These are phyloP conservation scores for Quercus parvula DNA, from an alignment of 306 rosid genomes.

Conservation along the genomic window DNA sequence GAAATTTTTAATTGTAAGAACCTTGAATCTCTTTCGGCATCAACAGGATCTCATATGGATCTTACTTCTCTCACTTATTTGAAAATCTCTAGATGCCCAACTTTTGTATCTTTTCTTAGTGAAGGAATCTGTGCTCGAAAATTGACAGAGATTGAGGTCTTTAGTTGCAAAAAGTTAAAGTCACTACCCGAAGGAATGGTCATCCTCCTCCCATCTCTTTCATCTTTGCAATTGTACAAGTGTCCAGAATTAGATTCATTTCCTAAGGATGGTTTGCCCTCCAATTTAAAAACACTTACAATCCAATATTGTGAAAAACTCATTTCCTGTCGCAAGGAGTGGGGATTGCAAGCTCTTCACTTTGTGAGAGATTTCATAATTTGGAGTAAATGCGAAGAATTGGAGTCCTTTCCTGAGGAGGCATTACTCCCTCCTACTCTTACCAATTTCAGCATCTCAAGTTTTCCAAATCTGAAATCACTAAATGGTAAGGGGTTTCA, in stretches of 20 bases:
- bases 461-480: neutral
- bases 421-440: neutral
- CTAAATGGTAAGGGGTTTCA: constrained; percentile 19
- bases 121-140: neutral
- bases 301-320: too few species aligned
- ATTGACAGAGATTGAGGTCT: neutral
- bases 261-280: neutral
- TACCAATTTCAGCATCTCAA: neutral
- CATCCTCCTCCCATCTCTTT: constrained; percentile 21
- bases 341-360: too few species aligned
- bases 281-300: neutral
- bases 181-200: neutral
- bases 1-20: neutral
- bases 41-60: too few species aligned
- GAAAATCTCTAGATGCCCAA: neutral
- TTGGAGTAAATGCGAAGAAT: too few species aligned
- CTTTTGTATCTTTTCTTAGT: constrained; percentile 6
- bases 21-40: neutral
- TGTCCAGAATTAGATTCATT: neutral
- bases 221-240: constrained; percentile 4
- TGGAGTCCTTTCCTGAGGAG: neutral
- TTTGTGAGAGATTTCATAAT: too few species aligned
- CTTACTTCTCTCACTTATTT: neutral
- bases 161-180: neutral
- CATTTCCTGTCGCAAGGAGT: too few species aligned